phyloP scores from a whole-genome alignment of 83 land plant genomes.

The Thuja plicata region DNA sequence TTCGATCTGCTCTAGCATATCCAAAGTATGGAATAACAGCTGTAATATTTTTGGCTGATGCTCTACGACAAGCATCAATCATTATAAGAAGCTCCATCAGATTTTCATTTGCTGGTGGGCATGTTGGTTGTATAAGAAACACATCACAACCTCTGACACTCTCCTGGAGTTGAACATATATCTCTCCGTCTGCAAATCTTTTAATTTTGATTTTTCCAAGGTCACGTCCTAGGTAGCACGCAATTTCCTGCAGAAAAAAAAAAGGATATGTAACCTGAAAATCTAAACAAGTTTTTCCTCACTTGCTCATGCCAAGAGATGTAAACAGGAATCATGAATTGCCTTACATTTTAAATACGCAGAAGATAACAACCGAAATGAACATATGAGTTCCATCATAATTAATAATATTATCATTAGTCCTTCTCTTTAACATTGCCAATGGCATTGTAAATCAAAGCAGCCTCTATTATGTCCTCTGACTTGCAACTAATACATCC shows the following conservation, averaged over 20 bases:
- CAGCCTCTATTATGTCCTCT: not conserved
- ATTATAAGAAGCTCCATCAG: conserved; percentile 93
- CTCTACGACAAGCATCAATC: conserved; percentile 97
- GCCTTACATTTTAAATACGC: not conserved
- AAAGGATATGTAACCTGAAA: not conserved
- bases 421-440: not conserved
- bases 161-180: conserved; percentile 94
- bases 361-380: not conserved
- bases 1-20: conserved; percentile 94
- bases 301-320: not conserved
- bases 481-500: not conserved
- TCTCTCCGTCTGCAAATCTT: conserved; percentile 98
- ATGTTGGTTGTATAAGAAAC: conserved; percentile 89
- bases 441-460: not conserved
- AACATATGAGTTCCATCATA: not conserved
- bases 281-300: not conserved
- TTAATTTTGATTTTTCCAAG: conserved; percentile 86
- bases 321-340: not conserved
- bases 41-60: conserved; percentile 91
- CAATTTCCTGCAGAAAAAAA: conserved; percentile 73
- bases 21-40: conserved; percentile 98
- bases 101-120: conserved; percentile 95
- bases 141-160: conserved; percentile 98
- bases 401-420: not conserved
- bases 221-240: conserved; percentile 84